phyloP scores from a whole-genome alignment of 345 rosid genomes.

The Lepidium aucheri region DNA sequence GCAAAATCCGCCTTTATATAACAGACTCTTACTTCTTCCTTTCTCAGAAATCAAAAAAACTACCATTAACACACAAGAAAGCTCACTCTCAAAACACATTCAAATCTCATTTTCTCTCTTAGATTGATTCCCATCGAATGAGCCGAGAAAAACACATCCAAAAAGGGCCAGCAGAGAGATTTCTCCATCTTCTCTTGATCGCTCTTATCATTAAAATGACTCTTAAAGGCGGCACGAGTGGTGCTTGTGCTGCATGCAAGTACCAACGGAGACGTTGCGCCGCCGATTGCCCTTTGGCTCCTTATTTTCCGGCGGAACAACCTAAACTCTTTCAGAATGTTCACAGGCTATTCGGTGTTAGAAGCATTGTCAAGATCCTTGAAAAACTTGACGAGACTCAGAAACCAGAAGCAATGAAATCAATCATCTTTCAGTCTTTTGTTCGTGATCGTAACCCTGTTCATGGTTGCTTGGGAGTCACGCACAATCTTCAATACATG shows the following conservation, averaged over 20 bases:
- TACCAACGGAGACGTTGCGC: conserved; percentile 72
- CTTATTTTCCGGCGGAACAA: conserved; percentile 77
- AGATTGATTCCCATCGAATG: conserved; percentile 20
- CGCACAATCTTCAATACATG: conserved; percentile 36
- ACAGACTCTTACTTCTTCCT: background rate
- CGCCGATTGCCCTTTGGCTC: conserved; percentile 62
- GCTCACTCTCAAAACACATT: background rate
- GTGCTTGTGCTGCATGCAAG: conserved; percentile 96
- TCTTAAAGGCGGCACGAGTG: conserved; percentile 79
- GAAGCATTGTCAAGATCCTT: conserved; percentile 61
- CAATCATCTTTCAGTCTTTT: conserved; percentile 64
- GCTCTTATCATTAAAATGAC: conserved; percentile 40
- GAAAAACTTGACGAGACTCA: conserved; percentile 43
- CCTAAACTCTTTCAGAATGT: conserved; percentile 69
- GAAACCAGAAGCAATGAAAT: conserved; percentile 62
- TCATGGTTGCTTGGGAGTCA: conserved; percentile 62
- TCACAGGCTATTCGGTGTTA: conserved; percentile 71
- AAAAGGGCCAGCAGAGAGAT: conserved; percentile 2
- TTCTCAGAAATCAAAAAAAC: background rate
- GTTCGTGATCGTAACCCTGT: conserved; percentile 71
- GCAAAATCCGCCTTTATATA: conserved; percentile 10
- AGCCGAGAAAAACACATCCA: background rate
- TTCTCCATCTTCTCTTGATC: conserved; percentile 10
- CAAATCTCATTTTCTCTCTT: background rate
- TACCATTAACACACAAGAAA: background rate